Evolutionary conservation across 495 filamentous ascomycete genomes (phyloP), one percentile per base, ranked within the genome.

Genomic region (Talaromyces adpressus): DNA sequence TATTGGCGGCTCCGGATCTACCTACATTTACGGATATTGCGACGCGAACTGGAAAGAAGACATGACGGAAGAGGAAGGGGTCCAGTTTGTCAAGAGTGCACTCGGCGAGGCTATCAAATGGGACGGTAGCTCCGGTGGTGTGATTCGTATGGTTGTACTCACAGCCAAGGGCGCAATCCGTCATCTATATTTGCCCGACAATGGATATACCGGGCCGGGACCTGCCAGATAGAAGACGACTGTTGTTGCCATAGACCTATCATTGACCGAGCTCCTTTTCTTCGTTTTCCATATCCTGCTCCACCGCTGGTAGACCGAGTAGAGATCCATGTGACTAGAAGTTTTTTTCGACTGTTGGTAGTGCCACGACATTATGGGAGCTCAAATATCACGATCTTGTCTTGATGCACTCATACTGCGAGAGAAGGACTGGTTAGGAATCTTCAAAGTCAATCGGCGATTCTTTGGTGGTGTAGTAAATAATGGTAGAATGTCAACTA

Each of bases 21-120:
- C 94, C 57, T 98, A 98, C 81, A 98, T 98, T 77, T 98, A 97
- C 80, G 94, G 94, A 66, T 97, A 93, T 80, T 98, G 94, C 73
- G 93, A 98, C 75, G 87, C 92, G 58, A 84, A 98, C 82, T 98
- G 94, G 94, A 87, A 84, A 71, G 95, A 97, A 72, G 85, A 86
- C 67, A 98, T 98, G 93, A 89, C 89, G 25, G 93, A 98, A 82
- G 81, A 84, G 49, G 92, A 96, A 64, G 95, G 94, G n/a, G 84
- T 98, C 62, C 75, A 86, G 29, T 98, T 98, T 67, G 95, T 98
- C 68, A 96, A 95, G 74, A 88, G 85, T 47, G 85, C 94, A 11
- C 77, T 98, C 73, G 81, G 85, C 69, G 93, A 98, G 79, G 94
- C 94, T 14, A 96, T 98, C 82, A 96, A 96, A 78, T 98, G 94